Percentiles rank a stretch among this genome's conserved stretches.
Conservation (phyloP, 2,329 filamentous ascomycete genomes). For the Rachicladosporium sp. region DNA sequence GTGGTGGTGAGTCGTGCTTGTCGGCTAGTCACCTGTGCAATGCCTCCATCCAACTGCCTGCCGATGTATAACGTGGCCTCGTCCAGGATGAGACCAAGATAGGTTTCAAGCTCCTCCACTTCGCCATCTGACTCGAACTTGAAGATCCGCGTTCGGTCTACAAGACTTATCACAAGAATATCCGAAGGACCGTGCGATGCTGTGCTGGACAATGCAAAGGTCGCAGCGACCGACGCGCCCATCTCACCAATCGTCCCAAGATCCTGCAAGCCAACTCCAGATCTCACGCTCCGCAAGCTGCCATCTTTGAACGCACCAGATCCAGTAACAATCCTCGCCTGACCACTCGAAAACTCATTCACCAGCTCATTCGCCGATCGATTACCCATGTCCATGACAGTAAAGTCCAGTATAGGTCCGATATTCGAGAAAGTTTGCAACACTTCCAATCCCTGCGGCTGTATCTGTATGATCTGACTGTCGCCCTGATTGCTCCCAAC, state of each 20-base stretch:
- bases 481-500: constrained; percentile 88
- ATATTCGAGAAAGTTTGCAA: constrained; percentile 73
- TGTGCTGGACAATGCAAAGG: constrained; percentile 48
- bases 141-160: constrained; percentile 75
- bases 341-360: constrained; percentile 88
- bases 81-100: constrained; percentile 56
- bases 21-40: constrained; percentile 65
- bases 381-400: constrained; percentile 91
- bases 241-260: constrained; percentile 72
- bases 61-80: constrained; percentile 59
- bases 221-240: constrained; percentile 29
- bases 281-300: constrained; percentile 80
- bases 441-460: constrained; percentile 46
- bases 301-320: constrained; percentile 86
- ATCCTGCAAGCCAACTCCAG: constrained; percentile 85
- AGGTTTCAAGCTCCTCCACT: constrained; percentile 75
- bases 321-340: constrained; percentile 84
- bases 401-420: constrained; percentile 84
- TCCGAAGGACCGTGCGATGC: constrained; percentile 52
- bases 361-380: constrained; percentile 64
- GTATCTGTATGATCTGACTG: constrained; percentile 64
- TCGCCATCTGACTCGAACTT: constrained; percentile 60
- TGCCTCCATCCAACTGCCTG: constrained; percentile 47
- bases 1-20: constrained; percentile 51
- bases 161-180: constrained; percentile 65